Evolutionary conservation across 352 stramenopile species (phyloP).

Genomic region (Globisporangium polare): DNA sequence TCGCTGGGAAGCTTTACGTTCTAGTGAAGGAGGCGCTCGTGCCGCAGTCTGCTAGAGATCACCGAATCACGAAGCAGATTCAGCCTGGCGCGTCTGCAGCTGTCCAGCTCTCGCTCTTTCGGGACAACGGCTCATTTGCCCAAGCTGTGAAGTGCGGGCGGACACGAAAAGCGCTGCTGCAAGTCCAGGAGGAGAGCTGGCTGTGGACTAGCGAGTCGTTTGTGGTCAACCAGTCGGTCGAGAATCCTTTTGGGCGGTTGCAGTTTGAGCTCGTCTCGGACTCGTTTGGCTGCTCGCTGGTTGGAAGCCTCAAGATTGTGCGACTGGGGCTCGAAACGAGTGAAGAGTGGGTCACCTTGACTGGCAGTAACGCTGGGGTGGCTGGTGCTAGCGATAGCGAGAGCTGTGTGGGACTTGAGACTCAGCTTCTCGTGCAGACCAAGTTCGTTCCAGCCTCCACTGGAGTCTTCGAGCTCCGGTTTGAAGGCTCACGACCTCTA

Average conservation of each 20-base stretch:
- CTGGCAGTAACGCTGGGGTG: background rate
- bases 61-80: background rate
- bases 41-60: background rate
- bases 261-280: conserved; percentile 8
- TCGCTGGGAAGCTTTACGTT: conserved; percentile 6
- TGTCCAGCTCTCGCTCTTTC: conserved; percentile 8
- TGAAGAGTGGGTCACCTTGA: conserved; percentile 9
- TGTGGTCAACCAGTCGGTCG: background rate
- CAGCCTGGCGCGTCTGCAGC: conserved; percentile 13
- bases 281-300: background rate
- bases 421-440: background rate
- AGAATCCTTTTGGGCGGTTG: background rate
- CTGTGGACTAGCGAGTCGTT: conserved; percentile 27
- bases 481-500: background rate
- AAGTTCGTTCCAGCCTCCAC: background rate
- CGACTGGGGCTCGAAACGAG: background rate
- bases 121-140: background rate
- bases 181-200: conserved; percentile 9
- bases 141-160: background rate
- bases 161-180: conserved; percentile 7
- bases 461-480: conserved; percentile 6
- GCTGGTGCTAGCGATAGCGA: background rate
- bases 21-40: conserved; percentile 4
- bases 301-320: background rate
- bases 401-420: background rate